Evolutionary conservation across 495 filamentous ascomycete genomes (phyloP), one percentile per base, ranked within the genome.

Genomic region (Amphirosellinia nigrospora): DNA sequence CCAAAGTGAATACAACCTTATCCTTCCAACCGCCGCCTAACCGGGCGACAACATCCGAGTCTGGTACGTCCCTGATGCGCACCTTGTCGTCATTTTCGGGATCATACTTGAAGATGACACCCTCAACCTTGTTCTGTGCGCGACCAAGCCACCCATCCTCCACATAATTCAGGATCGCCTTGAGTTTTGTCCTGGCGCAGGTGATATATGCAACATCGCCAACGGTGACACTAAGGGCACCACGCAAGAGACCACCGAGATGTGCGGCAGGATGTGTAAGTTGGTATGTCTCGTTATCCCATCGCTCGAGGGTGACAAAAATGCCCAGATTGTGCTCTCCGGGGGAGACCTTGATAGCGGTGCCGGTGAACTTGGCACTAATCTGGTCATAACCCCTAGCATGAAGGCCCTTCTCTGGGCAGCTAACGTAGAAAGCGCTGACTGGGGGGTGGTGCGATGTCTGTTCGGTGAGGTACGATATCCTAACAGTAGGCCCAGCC

Each of bases 401-500:
- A 34, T 89, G 89, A 61, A 99, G 87, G 7, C 94, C 96, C 76
- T 93, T 96, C 64, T 96, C 93, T 0, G 94, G 93, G 74, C 96
- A 98, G 79, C 94, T 92, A 70, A 98, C 89, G 79, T 91, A 96
- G 82, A 97, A 99, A 2, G 96, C 96, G 55, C 95, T 98, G 72
- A 99, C 95, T 15, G 96, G 96, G 16, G 96, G 96, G 83, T 99
- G 96, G 70, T 99, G 96, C 8, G 95, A 98, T n/a, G 96, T 94
- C 75, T 99, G 96, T 79, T 99, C 96, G 7, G 96, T 99, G 72
- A 99, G 82, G 74, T 94, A 99, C 38, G 93, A 97, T 60, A 99
- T 87, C 68, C 89, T 89, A 73, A 95, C 87, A 26, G 85, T 83
- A 67, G 86, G 89, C 36, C 83, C 78, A 34, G 77, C 74, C 56